These are phyloP conservation scores for Talaromyces liani DNA, from an alignment of 495 filamentous ascomycete species.

Conservation along the genomic window DNA sequence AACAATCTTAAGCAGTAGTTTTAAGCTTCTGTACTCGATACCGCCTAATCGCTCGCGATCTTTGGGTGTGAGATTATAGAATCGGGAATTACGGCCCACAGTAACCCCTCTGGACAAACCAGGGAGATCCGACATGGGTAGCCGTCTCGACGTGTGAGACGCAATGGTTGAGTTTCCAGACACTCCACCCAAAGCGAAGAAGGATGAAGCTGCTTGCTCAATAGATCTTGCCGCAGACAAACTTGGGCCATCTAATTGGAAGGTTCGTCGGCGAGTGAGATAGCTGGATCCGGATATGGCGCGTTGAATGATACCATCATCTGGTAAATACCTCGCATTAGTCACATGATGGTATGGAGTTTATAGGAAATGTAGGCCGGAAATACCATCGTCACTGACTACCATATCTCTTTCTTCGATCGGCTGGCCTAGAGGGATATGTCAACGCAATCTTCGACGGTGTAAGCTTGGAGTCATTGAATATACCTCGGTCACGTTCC, in stretches of 20 bases:
- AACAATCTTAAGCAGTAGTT: conserved; percentile 47
- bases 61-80: conserved; percentile 56
- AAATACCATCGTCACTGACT: not conserved
- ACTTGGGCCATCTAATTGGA: not conserved
- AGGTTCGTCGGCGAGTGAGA: not conserved
- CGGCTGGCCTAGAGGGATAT: not conserved
- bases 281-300: not conserved
- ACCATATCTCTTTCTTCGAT: not conserved
- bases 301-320: too few relatives aligned
- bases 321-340: too few relatives aligned
- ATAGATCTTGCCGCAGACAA: not conserved
- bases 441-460: too few relatives aligned
- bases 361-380: too few relatives aligned
- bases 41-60: conserved; percentile 55
- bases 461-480: not conserved
- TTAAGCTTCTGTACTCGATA: conserved; percentile 57
- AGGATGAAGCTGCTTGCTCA: not conserved
- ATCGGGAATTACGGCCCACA: conserved; percentile 70
- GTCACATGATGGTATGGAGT: too few relatives aligned
- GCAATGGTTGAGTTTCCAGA: not conserved
- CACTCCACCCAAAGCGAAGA: not conserved
- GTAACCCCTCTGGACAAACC: conserved; percentile 40
- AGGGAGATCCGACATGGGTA: conserved; percentile 1
- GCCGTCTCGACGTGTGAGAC: not conserved
- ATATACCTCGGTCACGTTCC: conserved; percentile 24